phyloP scores from a whole-genome alignment of 192 early-diverging fungal species.

The Mortierella alpina region DNA sequence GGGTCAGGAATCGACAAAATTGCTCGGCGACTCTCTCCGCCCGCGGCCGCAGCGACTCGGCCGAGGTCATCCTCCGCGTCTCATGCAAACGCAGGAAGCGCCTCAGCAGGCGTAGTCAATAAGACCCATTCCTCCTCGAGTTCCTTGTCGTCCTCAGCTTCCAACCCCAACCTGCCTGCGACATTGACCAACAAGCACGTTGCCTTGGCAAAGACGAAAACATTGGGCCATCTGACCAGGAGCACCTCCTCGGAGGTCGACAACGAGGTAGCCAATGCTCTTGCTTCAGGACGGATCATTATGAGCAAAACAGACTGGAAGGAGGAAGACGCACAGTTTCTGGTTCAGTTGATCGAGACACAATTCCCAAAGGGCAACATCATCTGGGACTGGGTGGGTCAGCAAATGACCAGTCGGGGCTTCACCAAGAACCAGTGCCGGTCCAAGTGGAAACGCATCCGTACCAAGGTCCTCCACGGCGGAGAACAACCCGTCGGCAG shows the following conservation, averaged over 20 bases:
- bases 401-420: constrained; percentile 40
- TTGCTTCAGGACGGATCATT: constrained; percentile 49
- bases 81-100: not conserved
- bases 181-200: constrained; percentile 27
- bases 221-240: constrained; percentile 34
- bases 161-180: constrained; percentile 7
- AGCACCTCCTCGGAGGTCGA: constrained; percentile 52
- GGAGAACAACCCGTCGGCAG: constrained; percentile 9
- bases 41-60: not conserved
- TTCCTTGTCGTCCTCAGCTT: constrained; percentile 28
- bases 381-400: constrained; percentile 56
- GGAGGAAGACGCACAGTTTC: constrained; percentile 46
- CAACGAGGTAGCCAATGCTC: constrained; percentile 40
- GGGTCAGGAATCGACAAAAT: constrained; percentile 14
- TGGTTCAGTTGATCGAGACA: constrained; percentile 41
- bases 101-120: not conserved
- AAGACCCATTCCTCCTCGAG: constrained; percentile 41
- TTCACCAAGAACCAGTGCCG: constrained; percentile 52
- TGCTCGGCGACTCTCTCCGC: constrained; percentile 21
- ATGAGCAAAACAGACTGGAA: constrained; percentile 54
- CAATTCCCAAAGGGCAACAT: constrained; percentile 55
- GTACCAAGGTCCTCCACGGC: constrained; percentile 46
- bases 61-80: not conserved
- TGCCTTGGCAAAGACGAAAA: constrained; percentile 41
- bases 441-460: constrained; percentile 52